These are phyloP conservation scores for Ceratocystis harringtonii DNA, from an alignment of 2,329 filamentous ascomycete species.

Conservation along the genomic window DNA sequence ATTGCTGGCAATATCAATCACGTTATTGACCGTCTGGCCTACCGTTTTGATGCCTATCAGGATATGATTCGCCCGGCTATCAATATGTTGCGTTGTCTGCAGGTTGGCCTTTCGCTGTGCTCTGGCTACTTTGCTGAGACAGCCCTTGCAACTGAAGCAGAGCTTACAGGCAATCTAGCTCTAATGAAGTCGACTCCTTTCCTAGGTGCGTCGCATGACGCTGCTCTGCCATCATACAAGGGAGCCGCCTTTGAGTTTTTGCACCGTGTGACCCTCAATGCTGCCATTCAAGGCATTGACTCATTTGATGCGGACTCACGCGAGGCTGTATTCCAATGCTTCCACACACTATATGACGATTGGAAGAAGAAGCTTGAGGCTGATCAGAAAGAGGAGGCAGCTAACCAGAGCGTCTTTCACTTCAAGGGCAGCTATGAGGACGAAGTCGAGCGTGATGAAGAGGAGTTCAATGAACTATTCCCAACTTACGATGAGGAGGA, in stretches of 20 bases:
- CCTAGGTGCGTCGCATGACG: conserved; percentile 30
- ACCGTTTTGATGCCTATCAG: conserved; percentile 63
- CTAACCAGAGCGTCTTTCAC: conserved; percentile 63
- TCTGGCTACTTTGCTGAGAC: conserved; percentile 24
- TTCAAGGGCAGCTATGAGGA: conserved; percentile 68
- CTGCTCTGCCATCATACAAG: conserved; percentile 18
- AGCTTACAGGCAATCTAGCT: background rate
- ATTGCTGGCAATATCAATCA: conserved; percentile 46
- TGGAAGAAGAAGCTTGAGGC: conserved; percentile 66
- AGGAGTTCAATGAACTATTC: conserved; percentile 69
- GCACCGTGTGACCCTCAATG: conserved; percentile 29
- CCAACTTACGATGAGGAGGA: conserved; percentile 52
- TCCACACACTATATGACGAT: conserved; percentile 59
- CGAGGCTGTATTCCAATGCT: conserved; percentile 42
- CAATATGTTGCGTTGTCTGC: conserved; percentile 64
- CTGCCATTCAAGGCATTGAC: conserved; percentile 32
- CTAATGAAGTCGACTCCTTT: conserved; percentile 40
- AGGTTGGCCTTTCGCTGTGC: conserved; percentile 56
- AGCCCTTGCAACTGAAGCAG: conserved; percentile 20
- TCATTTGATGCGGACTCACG: conserved; percentile 26
- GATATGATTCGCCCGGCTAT: conserved; percentile 68
- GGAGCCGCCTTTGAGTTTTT: conserved; percentile 35
- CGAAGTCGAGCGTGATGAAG: conserved; percentile 56
- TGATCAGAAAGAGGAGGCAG: conserved; percentile 61
- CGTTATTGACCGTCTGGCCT: conserved; percentile 53